Conservation (phyloP, 129 eudicot genomes). For the Flaveria brownii region DNA sequence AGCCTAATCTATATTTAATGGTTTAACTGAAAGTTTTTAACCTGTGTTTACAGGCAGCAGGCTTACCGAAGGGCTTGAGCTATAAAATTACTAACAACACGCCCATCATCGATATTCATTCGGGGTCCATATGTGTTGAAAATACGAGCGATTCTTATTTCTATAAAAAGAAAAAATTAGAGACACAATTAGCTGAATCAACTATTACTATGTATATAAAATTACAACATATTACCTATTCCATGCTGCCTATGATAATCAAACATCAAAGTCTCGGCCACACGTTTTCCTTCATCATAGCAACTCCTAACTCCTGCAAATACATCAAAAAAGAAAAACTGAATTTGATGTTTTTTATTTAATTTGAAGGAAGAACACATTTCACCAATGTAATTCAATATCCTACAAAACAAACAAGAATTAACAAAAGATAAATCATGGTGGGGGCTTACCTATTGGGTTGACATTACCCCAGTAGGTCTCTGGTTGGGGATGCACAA, state of each 20-base stretch:
- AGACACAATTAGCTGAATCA: constrained; percentile 16
- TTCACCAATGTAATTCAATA: not conserved
- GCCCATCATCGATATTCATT: constrained; percentile 86
- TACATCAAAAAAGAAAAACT: not conserved
- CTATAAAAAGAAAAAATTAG: constrained; percentile 25
- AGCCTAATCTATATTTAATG: not conserved
- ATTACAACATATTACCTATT: constrained; percentile 40
- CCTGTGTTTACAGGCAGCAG: not conserved
- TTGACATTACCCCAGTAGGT: constrained; percentile 95
- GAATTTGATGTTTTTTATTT: not conserved
- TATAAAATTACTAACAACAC: constrained; percentile 85
- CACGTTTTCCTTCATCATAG: constrained; percentile 80
- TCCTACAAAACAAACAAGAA: not conserved
- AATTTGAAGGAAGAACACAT: not conserved
- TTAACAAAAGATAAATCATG: not conserved
- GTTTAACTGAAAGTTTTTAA: not conserved
- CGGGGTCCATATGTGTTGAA: constrained; percentile 91
- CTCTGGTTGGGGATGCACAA: constrained; percentile 87
- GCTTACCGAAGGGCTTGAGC: constrained; percentile 79
- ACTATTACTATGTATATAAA: constrained; percentile 2
- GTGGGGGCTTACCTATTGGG: constrained; percentile 71
- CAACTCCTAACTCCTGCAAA: constrained; percentile 71
- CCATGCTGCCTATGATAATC: constrained; percentile 84
- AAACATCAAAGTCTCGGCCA: constrained; percentile 82
- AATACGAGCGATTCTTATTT: constrained; percentile 73